phyloP scores from a whole-genome alignment of 1,284 basidiomycete genomes.

The Puccinia novopanici region DNA sequence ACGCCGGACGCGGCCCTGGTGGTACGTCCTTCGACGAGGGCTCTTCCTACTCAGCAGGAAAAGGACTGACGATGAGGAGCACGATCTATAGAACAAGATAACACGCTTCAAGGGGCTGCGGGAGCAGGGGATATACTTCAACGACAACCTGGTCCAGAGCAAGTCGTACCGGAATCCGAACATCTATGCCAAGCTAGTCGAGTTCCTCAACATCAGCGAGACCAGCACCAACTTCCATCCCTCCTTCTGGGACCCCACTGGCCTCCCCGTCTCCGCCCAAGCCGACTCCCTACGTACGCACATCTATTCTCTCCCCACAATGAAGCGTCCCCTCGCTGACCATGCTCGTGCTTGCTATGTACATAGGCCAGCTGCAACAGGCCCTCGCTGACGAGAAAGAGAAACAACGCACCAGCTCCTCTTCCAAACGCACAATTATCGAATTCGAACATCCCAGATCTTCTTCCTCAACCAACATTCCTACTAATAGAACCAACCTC shows the following conservation, averaged over 20 bases:
- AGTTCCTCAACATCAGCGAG: slow-evolving; percentile 85
- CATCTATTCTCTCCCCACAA: not conserved
- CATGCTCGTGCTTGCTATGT: too few species aligned
- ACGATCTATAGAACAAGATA: slow-evolving; percentile 66
- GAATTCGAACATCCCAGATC: not conserved
- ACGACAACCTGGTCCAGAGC: slow-evolving; percentile 84
- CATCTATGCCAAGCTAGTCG: slow-evolving; percentile 85
- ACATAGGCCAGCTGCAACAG: slow-evolving; percentile 5
- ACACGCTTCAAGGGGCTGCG: slow-evolving; percentile 68
- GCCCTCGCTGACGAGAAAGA: slow-evolving; percentile 2
- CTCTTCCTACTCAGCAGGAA: too few species aligned
- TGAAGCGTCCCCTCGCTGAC: too few species aligned
- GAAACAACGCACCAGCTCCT: not conserved
- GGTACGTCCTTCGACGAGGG: too few species aligned
- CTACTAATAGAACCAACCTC: not conserved
- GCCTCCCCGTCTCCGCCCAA: slow-evolving; percentile 15
- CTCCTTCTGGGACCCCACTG: slow-evolving; percentile 69
- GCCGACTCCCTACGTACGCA: slow-evolving; percentile 24
- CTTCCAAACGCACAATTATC: not conserved
- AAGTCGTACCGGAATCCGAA: slow-evolving; percentile 92
- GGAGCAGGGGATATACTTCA: slow-evolving; percentile 80
- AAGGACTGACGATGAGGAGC: too few species aligned
- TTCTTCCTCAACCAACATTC: not conserved
- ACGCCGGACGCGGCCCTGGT: too few species aligned
- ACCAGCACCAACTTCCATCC: slow-evolving; percentile 74